Conservation (phyloP, 768 basidiomycete species). For the Trametopsis cervina region DNA sequence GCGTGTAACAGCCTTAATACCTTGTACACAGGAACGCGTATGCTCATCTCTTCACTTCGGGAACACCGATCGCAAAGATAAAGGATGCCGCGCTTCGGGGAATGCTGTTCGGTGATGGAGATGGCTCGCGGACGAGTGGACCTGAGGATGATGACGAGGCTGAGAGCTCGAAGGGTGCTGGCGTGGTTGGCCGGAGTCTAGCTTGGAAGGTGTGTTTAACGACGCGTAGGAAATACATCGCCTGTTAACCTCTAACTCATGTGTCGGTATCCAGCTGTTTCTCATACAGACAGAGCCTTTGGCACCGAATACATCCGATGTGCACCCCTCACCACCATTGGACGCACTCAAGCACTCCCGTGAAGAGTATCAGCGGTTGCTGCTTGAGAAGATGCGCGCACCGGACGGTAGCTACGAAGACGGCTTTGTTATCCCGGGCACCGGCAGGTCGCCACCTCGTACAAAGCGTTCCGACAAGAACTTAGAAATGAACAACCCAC, state of each 20-base stretch:
- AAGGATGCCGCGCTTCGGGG: conserved; percentile 61
- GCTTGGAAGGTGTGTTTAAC: conserved; percentile 67
- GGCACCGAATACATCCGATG: conserved; percentile 35
- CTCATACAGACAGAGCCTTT: conserved; percentile 62
- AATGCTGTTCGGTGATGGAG: conserved; percentile 41
- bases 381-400: conserved; percentile 68
- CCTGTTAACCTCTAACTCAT: neutral
- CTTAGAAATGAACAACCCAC: conserved; percentile 71
- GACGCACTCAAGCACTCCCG: conserved; percentile 41
- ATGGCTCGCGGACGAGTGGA: conserved; percentile 19
- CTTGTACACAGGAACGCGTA: conserved; percentile 31
- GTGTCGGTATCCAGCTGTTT: conserved; percentile 44
- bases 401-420: conserved; percentile 84
- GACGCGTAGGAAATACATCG: conserved; percentile 5
- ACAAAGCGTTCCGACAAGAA: conserved; percentile 27
- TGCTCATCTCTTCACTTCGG: conserved; percentile 43
- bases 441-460: conserved; percentile 26
- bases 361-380: conserved; percentile 45
- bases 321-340: conserved; percentile 20
- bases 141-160: neutral
- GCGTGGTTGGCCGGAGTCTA: conserved; percentile 68
- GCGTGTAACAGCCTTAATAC: conserved; percentile 20
- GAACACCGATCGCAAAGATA: conserved; percentile 51
- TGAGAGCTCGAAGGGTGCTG: conserved; percentile 27
- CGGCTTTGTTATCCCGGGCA: conserved; percentile 52